Evolutionary conservation across 257 asterid genomes (phyloP).

Genomic region (Salvia splendens): DNA sequence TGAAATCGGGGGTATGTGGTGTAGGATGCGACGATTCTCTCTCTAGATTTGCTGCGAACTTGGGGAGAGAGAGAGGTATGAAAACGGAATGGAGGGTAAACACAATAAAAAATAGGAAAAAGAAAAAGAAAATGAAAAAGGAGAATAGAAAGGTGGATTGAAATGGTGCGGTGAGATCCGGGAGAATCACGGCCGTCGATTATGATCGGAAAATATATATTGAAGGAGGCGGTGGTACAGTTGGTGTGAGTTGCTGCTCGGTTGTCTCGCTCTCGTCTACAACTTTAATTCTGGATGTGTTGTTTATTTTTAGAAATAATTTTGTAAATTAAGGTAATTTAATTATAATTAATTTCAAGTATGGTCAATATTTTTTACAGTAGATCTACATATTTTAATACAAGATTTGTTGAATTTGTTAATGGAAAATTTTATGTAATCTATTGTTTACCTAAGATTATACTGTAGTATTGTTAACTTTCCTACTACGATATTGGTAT

Average conservation of each 20-base stretch:
- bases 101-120: not conserved
- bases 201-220: no score
- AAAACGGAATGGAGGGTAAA: not conserved
- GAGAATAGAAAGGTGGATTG: slow-evolving; percentile 40
- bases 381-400: no score
- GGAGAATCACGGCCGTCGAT: slow-evolving; percentile 52
- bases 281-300: not conserved
- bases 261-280: not conserved
- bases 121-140: not conserved
- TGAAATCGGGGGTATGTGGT: not conserved
- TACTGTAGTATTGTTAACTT: no score
- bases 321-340: no score
- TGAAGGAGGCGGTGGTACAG: slow-evolving; percentile 34
- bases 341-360: no score
- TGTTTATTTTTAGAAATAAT: no score
- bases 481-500: no score
- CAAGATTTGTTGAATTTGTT: no score
- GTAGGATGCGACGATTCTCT: slow-evolving; percentile 19
- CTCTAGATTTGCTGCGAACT: slow-evolving; percentile 55
- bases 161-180: slow-evolving; percentile 44
- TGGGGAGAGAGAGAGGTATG: slow-evolving; percentile 30
- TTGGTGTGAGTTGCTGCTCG: slow-evolving; percentile 21
- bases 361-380: no score
- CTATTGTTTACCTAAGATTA: no score
- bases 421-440: no score